Percentiles rank a stretch among this genome's conserved stretches.
Conservation (phyloP, 192 early-diverging fungal genomes). For the Coemansia sp. region DNA sequence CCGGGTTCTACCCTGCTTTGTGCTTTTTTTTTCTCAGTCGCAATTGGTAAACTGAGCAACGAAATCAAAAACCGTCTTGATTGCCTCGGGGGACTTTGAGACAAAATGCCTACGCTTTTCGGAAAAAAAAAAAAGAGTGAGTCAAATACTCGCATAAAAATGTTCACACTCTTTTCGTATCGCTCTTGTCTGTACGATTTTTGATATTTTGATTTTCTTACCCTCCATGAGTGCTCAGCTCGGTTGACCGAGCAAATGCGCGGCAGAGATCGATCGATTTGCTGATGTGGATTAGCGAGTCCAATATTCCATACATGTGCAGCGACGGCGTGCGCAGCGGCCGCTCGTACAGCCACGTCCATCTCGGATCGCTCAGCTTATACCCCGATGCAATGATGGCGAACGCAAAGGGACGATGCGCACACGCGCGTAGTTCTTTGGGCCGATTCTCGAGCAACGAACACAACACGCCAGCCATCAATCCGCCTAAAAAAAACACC, state of each 20-base stretch:
- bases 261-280: slow-evolving; percentile 30
- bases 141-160: not conserved
- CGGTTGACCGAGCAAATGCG: slow-evolving; percentile 16
- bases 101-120: slow-evolving; percentile 37
- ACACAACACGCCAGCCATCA: slow-evolving; percentile 40
- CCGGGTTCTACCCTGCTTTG: too few species aligned
- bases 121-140: not conserved
- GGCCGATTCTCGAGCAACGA: slow-evolving; percentile 23
- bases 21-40: too few species aligned
- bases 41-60: slow-evolving; percentile 13
- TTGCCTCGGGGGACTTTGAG: slow-evolving; percentile 28
- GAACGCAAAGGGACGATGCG: slow-evolving; percentile 32
- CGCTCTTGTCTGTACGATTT: too few species aligned
- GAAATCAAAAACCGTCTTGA: slow-evolving; percentile 26
- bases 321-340: slow-evolving; percentile 39
- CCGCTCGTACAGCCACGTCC: slow-evolving; percentile 28
- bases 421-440: not conserved
- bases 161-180: too few species aligned
- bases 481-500: slow-evolving; percentile 29
- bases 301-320: slow-evolving; percentile 44
- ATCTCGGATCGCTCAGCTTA: slow-evolving; percentile 30
- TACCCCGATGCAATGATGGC: slow-evolving; percentile 44
- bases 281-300: slow-evolving; percentile 33
- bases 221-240: slow-evolving; percentile 32
- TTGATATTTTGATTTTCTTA: slow-evolving; percentile 8